Base-by-base conservation (phyloP, 2,329 filamentous ascomycete species). In the Cordyceps militaris region DNA sequence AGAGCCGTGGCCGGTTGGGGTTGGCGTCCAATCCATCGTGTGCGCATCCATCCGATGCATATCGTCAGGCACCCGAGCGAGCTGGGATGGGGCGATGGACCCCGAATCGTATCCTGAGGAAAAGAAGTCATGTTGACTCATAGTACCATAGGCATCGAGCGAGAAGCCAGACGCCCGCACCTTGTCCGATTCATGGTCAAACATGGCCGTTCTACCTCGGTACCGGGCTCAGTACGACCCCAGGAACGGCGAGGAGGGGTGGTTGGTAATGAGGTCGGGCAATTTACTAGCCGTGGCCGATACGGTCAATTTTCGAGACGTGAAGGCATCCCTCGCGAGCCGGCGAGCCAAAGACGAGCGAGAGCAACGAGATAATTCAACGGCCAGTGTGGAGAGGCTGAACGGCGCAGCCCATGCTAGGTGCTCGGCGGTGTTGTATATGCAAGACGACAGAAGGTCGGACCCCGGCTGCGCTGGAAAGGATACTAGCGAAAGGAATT, bases 11-110 rank as follows among this genome's bases (percentile, higher is more conserved):
- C 69, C 66, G 13, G 66, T 65, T 5, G 67, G 61, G 10, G 65
- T 66, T 28, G 71, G 63, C 11, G 68, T 64, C 73, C 73, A 75
- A 61, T 75, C 73, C 73, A 75, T 75, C 30, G 61, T 61, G 32
- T 55, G 52, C 16, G 52, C 38, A 21, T 56, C 53, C n/a, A 42
- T 42, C 4, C 53, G 44, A 23, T 21, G 28, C 34, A 56, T 48
- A 14, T 49, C 53, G 32, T 56, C 53, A 13, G 53, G 43, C 24
- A 46, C 19, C 26, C 34, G 48, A 2, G 56, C 34, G 14, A 58
- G 48, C 21, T 58, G 23, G 2, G 56, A 52, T 14, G 56, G 47
- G 4, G 40, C 56, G 28, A 58, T 44, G 21, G 56, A 52, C n/a
- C 30, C 56, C 4, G 46, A 23, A 16, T 21, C 53, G 14, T 46